These are phyloP conservation scores for Jamesozyma spencerorum DNA, from an alignment of 805 yeast species.

Conservation along the genomic window DNA sequence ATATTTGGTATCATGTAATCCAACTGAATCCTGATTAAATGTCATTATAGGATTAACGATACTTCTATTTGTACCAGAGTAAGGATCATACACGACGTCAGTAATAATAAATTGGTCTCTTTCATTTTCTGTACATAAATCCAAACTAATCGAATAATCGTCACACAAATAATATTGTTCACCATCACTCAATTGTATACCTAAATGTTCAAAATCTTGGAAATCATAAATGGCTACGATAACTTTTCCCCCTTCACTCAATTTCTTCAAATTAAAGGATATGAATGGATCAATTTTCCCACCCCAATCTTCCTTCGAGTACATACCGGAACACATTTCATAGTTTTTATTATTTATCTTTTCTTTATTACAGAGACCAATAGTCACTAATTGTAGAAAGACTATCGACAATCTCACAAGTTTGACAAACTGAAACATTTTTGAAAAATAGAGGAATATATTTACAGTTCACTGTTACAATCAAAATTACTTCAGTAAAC, in stretches of 20 bases:
- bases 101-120: slow-evolving; percentile 56
- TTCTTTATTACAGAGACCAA: slow-evolving; percentile 34
- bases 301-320: slow-evolving; percentile 77
- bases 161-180: slow-evolving; percentile 63
- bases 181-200: slow-evolving; percentile 41
- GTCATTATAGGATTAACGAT: slow-evolving; percentile 47
- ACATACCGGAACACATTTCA: slow-evolving; percentile 85
- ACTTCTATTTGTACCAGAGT: slow-evolving; percentile 46
- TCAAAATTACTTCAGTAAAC: no score
- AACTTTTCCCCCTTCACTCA: slow-evolving; percentile 35
- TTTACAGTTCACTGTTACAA: no score
- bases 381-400: slow-evolving; percentile 4
- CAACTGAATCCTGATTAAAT: slow-evolving; percentile 44
- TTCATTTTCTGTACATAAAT: slow-evolving; percentile 46
- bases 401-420: background rate
- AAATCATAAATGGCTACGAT: slow-evolving; percentile 77
- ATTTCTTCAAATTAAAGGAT: slow-evolving; percentile 36
- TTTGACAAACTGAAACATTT: no score
- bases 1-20: slow-evolving; percentile 55
- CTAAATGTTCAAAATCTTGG: slow-evolving; percentile 62
- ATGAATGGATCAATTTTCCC: slow-evolving; percentile 63
- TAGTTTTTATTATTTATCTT: slow-evolving; percentile 41
- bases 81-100: slow-evolving; percentile 33
- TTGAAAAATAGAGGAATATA: no score
- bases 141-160: slow-evolving; percentile 46